Evolutionary conservation across 805 yeast genomes (phyloP).

Genomic region (Millerago galiae): DNA sequence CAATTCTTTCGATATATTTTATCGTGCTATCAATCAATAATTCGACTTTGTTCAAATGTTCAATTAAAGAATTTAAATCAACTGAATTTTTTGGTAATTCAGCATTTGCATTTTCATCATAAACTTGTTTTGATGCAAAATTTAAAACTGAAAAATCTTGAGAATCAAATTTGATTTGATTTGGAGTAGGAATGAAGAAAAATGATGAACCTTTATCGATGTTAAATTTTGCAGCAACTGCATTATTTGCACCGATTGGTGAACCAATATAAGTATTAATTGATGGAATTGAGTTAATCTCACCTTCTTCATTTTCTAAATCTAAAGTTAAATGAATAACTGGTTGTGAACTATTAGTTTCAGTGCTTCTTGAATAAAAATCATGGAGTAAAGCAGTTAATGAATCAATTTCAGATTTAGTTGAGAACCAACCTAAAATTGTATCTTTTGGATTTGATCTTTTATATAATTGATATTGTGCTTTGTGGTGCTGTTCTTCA

Average conservation of each 20-base stretch:
- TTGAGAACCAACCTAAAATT: conserved; percentile 82
- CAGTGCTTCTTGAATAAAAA: conserved; percentile 63
- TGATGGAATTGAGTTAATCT: conserved; percentile 43
- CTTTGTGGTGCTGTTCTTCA: conserved; percentile 69
- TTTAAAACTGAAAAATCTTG: conserved; percentile 57
- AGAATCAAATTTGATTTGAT: conserved; percentile 48
- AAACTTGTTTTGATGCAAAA: conserved; percentile 36
- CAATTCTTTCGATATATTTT: conserved; percentile 38
- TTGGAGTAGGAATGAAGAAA: conserved; percentile 73
- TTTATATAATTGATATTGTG: conserved; percentile 64
- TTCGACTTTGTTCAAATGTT: conserved; percentile 40
- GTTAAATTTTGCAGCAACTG: conserved; percentile 29
- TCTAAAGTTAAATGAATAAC: conserved; percentile 75
- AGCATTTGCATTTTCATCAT: conserved; percentile 18
- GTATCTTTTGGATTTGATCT: conserved; percentile 72
- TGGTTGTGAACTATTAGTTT: conserved; percentile 67
- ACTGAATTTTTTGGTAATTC: conserved; percentile 29
- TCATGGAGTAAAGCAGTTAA: conserved; percentile 76
- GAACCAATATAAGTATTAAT: conserved; percentile 71
- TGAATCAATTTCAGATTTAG: conserved; percentile 53
- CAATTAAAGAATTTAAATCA: conserved; percentile 40
- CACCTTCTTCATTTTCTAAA: conserved; percentile 34
- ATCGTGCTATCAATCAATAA: conserved; percentile 43
- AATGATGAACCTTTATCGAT: conserved; percentile 38
- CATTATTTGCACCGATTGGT: conserved; percentile 53